Percentiles rank a stretch among this genome's conserved stretches.
These are phyloP conservation scores for Candida morakotiae DNA, from an alignment of 805 yeast species.

Conservation along the genomic window DNA sequence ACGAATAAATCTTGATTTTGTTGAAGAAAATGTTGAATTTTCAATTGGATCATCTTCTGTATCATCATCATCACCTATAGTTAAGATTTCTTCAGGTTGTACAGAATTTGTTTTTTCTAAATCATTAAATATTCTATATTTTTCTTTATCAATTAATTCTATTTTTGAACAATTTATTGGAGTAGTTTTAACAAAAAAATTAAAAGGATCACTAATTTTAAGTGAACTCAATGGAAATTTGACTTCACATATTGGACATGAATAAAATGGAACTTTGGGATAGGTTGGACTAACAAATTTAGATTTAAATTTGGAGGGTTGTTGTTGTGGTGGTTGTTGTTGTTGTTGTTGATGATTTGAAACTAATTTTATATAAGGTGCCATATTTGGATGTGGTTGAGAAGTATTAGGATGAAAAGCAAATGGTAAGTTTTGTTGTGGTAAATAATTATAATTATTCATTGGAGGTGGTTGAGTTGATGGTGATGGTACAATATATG, in stretches of 20 bases:
- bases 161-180: constrained; percentile 30
- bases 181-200: constrained; percentile 38
- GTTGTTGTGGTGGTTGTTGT: not conserved
- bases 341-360: no score
- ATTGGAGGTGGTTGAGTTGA: no score
- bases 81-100: constrained; percentile 11
- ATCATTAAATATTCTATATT: constrained; percentile 31
- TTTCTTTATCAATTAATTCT: constrained; percentile 30
- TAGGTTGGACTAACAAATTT: constrained; percentile 7
- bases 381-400: not conserved
- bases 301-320: not conserved
- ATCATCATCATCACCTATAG: constrained; percentile 7
- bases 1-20: no score
- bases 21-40: no score
- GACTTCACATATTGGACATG: constrained; percentile 39
- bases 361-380: constrained; percentile 3
- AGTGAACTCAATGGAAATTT: constrained; percentile 30
- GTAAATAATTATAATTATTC: no score
- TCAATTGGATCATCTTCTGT: constrained; percentile 5
- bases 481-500: no score
- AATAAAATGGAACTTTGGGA: constrained; percentile 22
- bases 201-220: constrained; percentile 35
- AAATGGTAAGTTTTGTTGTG: no score
- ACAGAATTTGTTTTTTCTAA: constrained; percentile 1
- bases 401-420: no score